These are phyloP conservation scores for Wickerhamiella nectarea DNA, from an alignment of 805 yeast species.

Conservation along the genomic window DNA sequence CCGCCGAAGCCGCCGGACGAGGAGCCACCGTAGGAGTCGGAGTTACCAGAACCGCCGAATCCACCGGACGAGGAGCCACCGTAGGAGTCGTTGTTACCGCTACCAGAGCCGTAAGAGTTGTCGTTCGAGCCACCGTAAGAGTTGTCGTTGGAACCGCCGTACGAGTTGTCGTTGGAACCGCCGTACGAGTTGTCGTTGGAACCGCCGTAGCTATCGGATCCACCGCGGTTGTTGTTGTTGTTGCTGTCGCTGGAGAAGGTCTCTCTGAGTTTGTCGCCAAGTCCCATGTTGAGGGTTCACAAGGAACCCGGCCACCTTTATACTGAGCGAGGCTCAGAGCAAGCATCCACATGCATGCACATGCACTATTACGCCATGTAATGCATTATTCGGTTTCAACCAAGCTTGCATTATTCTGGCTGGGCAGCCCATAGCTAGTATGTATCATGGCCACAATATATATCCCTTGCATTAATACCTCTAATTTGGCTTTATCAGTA, in stretches of 20 bases:
- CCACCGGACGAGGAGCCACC: background rate
- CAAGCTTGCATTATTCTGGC: background rate
- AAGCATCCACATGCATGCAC: background rate
- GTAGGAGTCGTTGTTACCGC: slow-evolving; percentile 2
- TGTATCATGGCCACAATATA: too few species aligned
- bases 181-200: background rate
- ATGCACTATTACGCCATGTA: background rate
- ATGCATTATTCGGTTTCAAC: background rate
- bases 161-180: background rate
- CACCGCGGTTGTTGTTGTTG: background rate
- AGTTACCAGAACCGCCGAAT: background rate
- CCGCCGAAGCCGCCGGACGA: background rate
- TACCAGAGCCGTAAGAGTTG: background rate
- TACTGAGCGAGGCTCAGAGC: background rate
- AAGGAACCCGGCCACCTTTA: background rate
- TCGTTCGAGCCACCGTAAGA: background rate
- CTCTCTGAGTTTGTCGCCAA: slow-evolving; percentile 8
- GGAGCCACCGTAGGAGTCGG: background rate
- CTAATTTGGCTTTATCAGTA: too few species aligned
- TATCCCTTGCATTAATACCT: too few species aligned
- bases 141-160: slow-evolving; percentile 1
- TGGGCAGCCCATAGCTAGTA: too few species aligned
- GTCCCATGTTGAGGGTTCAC: slow-evolving; percentile 2
- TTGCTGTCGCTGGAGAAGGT: slow-evolving; percentile 5
- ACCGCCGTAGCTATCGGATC: background rate